phyloP scores from a whole-genome alignment of 2,329 filamentous ascomycete genomes.

The Colletotrichum camelliae region DNA sequence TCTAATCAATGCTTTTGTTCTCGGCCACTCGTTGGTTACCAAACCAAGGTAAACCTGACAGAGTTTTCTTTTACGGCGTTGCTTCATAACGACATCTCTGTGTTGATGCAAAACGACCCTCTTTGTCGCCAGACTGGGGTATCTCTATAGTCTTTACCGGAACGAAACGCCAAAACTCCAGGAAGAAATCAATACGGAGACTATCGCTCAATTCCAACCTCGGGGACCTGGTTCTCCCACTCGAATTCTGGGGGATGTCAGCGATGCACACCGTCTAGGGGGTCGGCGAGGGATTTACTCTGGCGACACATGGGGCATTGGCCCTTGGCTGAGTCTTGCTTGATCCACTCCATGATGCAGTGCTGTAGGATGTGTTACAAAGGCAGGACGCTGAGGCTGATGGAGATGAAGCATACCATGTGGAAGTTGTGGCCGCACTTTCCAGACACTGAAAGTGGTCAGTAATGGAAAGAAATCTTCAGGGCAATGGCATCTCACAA shows the following conservation, averaged over 20 bases:
- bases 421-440: constrained; percentile 98
- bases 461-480: not conserved
- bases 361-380: constrained; percentile 61
- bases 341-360: constrained; percentile 95
- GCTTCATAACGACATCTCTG: not conserved
- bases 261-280: not conserved
- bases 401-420: constrained; percentile 70
- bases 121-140: not conserved
- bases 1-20: too few relatives aligned
- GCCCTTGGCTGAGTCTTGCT: constrained; percentile 90
- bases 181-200: constrained; percentile 5
- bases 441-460: constrained; percentile 74
- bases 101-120: not conserved
- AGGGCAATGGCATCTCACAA: constrained; percentile 60
- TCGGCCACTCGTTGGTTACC: not conserved
- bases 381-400: not conserved
- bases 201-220: constrained; percentile 26
- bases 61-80: not conserved
- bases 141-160: not conserved
- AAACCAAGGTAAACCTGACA: not conserved
- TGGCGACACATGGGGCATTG: constrained; percentile 98
- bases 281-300: constrained; percentile 58
- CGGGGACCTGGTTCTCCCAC: constrained; percentile 43
- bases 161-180: constrained; percentile 14
- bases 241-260: constrained; percentile 39